A percentile compares a stretch with the other conserved stretches of the same genome.
These are phyloP conservation scores for Pichia norvegensis DNA, from an alignment of 1,139 yeast species.

Conservation along the genomic window DNA sequence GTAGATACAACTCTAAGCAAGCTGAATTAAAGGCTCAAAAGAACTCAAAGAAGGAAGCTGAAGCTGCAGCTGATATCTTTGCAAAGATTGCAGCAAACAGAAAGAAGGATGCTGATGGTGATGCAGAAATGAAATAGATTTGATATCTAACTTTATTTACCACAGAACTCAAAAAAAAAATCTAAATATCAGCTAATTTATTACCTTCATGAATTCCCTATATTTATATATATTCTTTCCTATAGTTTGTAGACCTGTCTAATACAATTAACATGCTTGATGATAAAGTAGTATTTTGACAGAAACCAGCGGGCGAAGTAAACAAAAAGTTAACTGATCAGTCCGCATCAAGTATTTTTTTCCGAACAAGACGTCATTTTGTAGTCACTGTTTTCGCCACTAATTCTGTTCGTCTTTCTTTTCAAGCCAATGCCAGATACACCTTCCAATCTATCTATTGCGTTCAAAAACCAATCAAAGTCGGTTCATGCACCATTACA, in stretches of 20 bases:
- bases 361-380: too few species aligned
- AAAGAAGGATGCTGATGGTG: constrained; percentile 36
- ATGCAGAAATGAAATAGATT: constrained; percentile 33
- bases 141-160: too few species aligned
- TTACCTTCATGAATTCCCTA: not conserved
- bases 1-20: constrained; percentile 88
- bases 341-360: too few species aligned
- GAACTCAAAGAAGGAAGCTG: constrained; percentile 83
- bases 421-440: not conserved
- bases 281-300: not conserved
- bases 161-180: too few species aligned
- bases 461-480: constrained; percentile 18
- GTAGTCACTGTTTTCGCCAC: not conserved
- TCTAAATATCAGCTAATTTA: not conserved
- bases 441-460: constrained; percentile 26
- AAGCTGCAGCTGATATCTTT: constrained; percentile 25
- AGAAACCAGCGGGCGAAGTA: too few species aligned
- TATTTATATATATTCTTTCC: not conserved
- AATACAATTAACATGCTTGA: not conserved
- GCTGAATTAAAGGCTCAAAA: constrained; percentile 91
- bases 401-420: not conserved
- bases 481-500: constrained; percentile 5
- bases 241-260: not conserved
- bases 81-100: constrained; percentile 63
- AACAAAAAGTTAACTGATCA: too few species aligned